Base-by-base conservation (phyloP, 768 basidiomycete genomes). In the Boletus speciosus region DNA sequence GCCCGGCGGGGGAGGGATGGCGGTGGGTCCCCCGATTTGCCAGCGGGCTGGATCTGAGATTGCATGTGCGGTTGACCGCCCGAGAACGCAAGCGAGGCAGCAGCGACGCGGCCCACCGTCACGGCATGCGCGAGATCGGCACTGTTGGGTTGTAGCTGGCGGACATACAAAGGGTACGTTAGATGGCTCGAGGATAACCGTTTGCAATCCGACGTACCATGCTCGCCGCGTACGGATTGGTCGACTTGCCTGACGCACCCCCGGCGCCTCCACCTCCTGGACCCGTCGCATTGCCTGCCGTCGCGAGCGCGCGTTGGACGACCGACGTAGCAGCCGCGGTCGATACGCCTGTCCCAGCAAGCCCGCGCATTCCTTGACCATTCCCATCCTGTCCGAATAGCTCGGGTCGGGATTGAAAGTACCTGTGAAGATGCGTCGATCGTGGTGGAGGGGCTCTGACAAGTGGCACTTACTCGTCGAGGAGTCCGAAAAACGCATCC, bases 401-500 rank as follows among this genome's bases (percentile, higher is more conserved):
- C 53, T 87, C 85, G 39, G 86, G 87, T 40, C 88, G 84, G 29
- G 86, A 81, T 42, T 80, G 73, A 70, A 90, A 90, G 72, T 90
- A 90, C 61, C 88, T 90, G 66, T 23, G n/a, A 15, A 37, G 27
- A 35, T 27, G 46, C 19, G 36, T 45, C 49, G 40, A 51, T 54
- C 46, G 38, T 4, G 12, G 36, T 3, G 46, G 32, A 25, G 2
- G 6, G 1, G 19, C 25, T 10, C 41, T 42, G 25, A 25, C 34
- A 23, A 31, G 25, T 23, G 3, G 21, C 7, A 55, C 61, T 72
- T 68, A 90, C 90, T 92, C 90, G 66, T 92, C 90, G 35, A 92
- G 74, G 23, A 92, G 78, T 31, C 79, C 76, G 64, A 92, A 92
- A 70, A 92, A 91, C 14, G 90, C 89, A 51, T 87, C 81, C 68